A percentile compares a stretch with the other conserved stretches of the same genome.
Conservation (phyloP, 176 grass and related monocot species). For the Lolium rigidum region DNA sequence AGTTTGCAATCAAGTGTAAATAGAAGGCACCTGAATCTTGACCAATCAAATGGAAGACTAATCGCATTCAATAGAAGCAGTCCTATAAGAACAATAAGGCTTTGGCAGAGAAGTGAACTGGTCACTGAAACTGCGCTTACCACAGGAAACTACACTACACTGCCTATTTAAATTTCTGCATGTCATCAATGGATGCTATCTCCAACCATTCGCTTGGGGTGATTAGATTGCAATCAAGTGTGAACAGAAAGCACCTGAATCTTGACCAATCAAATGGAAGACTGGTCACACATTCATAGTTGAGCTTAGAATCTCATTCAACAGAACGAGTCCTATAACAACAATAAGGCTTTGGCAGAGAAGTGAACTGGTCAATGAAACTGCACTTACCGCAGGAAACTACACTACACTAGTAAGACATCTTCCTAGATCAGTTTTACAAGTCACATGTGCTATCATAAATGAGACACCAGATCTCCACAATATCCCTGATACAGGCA, state of each 20-base stretch:
- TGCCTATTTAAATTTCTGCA: background rate
- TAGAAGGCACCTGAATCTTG: background rate
- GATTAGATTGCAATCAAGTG: slow-evolving; percentile 16
- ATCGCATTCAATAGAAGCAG: background rate
- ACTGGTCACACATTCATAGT: background rate
- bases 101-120: slow-evolving; percentile 1
- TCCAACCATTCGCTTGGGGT: background rate
- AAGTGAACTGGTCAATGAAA: slow-evolving; percentile 11
- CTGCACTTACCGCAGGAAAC: background rate
- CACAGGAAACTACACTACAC: background rate
- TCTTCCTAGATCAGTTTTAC: background rate
- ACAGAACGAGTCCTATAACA: background rate
- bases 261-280: background rate
- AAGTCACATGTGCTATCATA: background rate
- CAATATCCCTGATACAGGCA: background rate
- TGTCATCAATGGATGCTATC: background rate
- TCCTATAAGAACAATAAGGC: background rate
- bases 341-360: background rate
- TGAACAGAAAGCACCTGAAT: background rate
- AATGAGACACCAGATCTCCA: background rate
- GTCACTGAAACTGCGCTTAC: background rate
- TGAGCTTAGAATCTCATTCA: background rate
- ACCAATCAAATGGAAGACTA: background rate
- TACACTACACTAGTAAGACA: background rate
- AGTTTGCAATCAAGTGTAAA: slow-evolving; percentile 5